Conservation (phyloP, 2,329 filamentous ascomycete species). For the Aspergillus nomiae region DNA sequence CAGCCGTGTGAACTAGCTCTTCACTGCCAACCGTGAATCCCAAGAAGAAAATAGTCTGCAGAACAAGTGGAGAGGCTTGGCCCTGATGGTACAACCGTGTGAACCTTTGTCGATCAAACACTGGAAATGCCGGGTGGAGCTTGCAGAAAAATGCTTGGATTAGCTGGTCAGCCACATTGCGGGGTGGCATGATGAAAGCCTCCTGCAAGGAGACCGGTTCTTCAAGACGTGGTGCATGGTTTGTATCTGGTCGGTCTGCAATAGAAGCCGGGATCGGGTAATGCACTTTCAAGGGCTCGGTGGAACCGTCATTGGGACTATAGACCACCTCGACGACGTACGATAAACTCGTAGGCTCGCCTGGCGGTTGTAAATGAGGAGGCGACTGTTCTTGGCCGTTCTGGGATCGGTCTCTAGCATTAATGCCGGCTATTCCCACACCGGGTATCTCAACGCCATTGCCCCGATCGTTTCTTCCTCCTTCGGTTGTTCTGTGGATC, state of each 20-base stretch:
- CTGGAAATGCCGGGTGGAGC: slow-evolving; percentile 1
- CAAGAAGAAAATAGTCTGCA: slow-evolving; percentile 1
- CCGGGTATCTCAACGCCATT: neutral
- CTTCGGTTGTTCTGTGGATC: neutral
- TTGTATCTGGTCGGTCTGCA: slow-evolving; percentile 17
- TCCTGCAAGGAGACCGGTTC: neutral
- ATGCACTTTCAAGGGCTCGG: slow-evolving; percentile 19
- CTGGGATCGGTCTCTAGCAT: neutral
- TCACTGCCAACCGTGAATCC: slow-evolving; percentile 9
- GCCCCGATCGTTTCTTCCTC: neutral
- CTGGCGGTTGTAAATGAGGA: neutral
- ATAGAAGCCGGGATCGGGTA: slow-evolving; percentile 20
- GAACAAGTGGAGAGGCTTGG: neutral
- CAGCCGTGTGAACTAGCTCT: slow-evolving; percentile 17
- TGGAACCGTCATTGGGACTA: slow-evolving; percentile 16
- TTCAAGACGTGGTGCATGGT: neutral
- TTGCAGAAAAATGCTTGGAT: neutral
- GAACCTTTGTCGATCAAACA: neutral
- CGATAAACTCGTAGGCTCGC: neutral
- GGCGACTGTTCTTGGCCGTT: neutral
- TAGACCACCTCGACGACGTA: slow-evolving; percentile 3
- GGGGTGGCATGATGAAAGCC: neutral
- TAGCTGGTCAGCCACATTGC: neutral
- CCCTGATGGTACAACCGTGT: neutral
- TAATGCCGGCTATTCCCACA: neutral